Base-by-base conservation (phyloP, 345 rosid genomes). In the Odontarrhena argentea region DNA sequence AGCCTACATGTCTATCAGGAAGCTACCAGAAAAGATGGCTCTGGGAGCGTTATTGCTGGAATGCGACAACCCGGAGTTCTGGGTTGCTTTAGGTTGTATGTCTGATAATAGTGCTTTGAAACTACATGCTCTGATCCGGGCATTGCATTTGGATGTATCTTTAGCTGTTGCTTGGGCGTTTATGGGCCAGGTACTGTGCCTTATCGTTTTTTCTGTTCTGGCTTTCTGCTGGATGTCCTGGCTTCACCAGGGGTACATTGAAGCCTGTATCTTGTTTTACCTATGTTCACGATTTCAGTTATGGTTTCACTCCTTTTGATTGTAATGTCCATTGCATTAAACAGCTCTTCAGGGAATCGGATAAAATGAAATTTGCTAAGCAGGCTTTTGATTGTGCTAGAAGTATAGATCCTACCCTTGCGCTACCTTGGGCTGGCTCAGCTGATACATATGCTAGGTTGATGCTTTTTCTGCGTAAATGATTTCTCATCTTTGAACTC, bases 361-460 rank as follows among this genome's bases (percentile, higher is more conserved):
- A 75, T 60, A 81, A 91, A 67, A 82, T 76, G 81, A 83, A 77
- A 71, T 59, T 94, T 70, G 92, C 96, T 63, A 88, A 82, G 68
- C 86, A 82, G 76, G 96, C 97, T 77, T 88, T 91, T 80, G 97
- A 94, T 71, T 83, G 76, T 80, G 92, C 96, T 65, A 88, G 99
- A 86, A 91, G 99, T 69, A 81, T 91, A 71, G 96, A 94, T 83
- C 96, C 99, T 78, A 88, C 91, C 8, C 89, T 94, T 76, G 88
- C 97, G 26, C 78, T 91, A 64, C 96, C 97, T 54, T 94, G 99
- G 99, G 96, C 96, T 9, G 99, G 97, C 79, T 82, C 99, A 63
- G 96, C 95, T 71, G 96, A 88, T 80, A 51, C 70, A 52, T 55
- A 67, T 77, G 76, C 83, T 70, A 77, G 95, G 99, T 88, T 77